phyloP scores from a whole-genome alignment of 2,329 filamentous ascomycete genomes.

The Lachnellula arida region DNA sequence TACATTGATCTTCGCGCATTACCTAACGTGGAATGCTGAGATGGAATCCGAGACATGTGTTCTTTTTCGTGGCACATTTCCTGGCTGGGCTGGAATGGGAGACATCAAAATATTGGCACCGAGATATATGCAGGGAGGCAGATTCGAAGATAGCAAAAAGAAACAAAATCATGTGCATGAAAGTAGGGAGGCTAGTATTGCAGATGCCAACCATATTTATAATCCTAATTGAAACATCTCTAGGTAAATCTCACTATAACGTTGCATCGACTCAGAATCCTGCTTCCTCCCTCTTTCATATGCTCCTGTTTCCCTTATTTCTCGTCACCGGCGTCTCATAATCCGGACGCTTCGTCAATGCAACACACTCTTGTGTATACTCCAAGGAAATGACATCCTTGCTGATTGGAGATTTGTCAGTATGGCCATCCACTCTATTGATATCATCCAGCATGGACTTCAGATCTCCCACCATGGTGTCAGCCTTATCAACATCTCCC shows the following conservation, averaged over 20 bases:
- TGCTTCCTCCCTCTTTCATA: no score
- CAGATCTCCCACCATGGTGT: slow-evolving; percentile 2
- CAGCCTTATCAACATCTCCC: not conserved
- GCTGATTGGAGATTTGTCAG: not conserved
- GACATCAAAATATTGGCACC: not conserved
- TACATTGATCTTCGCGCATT: not conserved
- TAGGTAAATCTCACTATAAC: no score
- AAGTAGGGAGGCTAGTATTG: no score
- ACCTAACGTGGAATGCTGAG: not conserved
- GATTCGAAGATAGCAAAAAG: not conserved
- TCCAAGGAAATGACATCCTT: not conserved
- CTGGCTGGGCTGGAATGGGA: not conserved
- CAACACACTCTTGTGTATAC: slow-evolving; percentile 5
- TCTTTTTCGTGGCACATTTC: not conserved
- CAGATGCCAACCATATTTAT: no score
- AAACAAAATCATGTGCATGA: no score
- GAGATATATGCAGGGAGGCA: not conserved
- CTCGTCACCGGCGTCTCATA: not conserved
- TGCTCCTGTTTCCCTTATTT: not conserved
- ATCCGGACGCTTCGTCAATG: not conserved
- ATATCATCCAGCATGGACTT: slow-evolving; percentile 6
- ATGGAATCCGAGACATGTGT: not conserved
- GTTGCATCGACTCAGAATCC: no score
- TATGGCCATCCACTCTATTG: not conserved
- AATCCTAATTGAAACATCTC: no score